Evolutionary conservation across 768 basidiomycete species (phyloP).

Genomic region (Hortiboletus campestris): DNA sequence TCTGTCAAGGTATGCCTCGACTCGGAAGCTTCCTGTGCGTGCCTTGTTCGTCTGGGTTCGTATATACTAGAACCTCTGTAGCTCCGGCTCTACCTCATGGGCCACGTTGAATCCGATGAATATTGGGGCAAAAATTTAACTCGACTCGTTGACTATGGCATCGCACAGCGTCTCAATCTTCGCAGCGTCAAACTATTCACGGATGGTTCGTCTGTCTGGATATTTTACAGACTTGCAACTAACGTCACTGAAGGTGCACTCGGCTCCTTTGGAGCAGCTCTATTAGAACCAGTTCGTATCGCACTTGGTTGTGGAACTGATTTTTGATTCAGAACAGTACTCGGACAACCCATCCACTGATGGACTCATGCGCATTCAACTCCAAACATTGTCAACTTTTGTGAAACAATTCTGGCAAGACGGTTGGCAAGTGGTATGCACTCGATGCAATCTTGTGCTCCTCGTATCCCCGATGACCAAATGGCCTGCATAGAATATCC

Average conservation of each 20-base stretch:
- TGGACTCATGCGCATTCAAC: slow-evolving; percentile 66
- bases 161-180: slow-evolving; percentile 50
- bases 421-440: slow-evolving; percentile 80
- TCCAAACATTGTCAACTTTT: slow-evolving; percentile 50
- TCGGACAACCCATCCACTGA: slow-evolving; percentile 68
- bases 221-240: not conserved
- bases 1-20: slow-evolving; percentile 59
- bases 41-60: not conserved
- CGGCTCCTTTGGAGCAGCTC: slow-evolving; percentile 89
- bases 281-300: slow-evolving; percentile 56
- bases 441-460: not conserved
- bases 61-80: slow-evolving; percentile 20
- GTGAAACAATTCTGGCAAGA: slow-evolving; percentile 66
- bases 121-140: slow-evolving; percentile 69
- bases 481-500: slow-evolving; percentile 63
- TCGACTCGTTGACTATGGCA: slow-evolving; percentile 57
- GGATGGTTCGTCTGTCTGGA: slow-evolving; percentile 51
- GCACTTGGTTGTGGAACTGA: not conserved
- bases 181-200: slow-evolving; percentile 72
- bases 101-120: slow-evolving; percentile 44
- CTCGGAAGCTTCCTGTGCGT: slow-evolving; percentile 66
- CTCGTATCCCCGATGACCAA: not conserved
- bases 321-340: slow-evolving; percentile 41
- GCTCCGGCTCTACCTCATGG: slow-evolving; percentile 67
- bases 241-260: slow-evolving; percentile 60